Percentiles rank a stretch among this genome's conserved stretches.
Evolutionary conservation across 257 asterid species (phyloP).

Genomic region (Nicotiana tomentosiformis): DNA sequence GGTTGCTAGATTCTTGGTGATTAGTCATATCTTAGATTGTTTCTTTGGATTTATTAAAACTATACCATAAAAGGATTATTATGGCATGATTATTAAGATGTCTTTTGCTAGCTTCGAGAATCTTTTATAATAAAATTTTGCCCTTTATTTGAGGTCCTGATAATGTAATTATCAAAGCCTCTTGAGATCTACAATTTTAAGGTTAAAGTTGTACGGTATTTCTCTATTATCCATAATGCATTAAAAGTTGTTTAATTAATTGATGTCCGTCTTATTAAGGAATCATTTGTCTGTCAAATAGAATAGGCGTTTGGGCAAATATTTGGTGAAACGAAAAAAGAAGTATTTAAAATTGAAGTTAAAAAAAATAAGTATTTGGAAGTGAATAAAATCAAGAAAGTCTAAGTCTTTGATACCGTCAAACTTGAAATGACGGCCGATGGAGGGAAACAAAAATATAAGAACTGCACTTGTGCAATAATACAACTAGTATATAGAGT

Average conservation of each 20-base stretch:
- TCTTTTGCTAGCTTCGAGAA: background rate
- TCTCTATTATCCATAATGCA: background rate
- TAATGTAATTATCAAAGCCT: background rate
- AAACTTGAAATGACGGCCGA: too few relatives aligned
- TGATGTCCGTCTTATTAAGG: background rate
- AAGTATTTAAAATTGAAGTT: too few relatives aligned
- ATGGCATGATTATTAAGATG: background rate
- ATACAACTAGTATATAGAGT: too few relatives aligned
- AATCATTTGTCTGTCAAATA: background rate
- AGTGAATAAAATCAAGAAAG: too few relatives aligned
- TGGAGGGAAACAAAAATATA: too few relatives aligned
- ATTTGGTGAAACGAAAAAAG: too few relatives aligned
- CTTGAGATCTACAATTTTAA: slow-evolving; percentile 4
- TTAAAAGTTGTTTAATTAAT: background rate
- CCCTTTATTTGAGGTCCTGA: background rate
- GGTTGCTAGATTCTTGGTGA: background rate
- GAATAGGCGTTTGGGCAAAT: too few relatives aligned
- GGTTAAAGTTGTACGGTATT: background rate
- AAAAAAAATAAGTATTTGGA: too few relatives aligned
- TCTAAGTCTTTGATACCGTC: too few relatives aligned
- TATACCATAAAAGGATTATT: background rate
- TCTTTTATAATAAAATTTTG: background rate
- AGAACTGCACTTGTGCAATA: too few relatives aligned
- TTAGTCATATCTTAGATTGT: background rate
- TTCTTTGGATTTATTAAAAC: background rate